Evolutionary conservation across 805 yeast species (phyloP).

Genomic region (Yamadazyma kitorensis): DNA sequence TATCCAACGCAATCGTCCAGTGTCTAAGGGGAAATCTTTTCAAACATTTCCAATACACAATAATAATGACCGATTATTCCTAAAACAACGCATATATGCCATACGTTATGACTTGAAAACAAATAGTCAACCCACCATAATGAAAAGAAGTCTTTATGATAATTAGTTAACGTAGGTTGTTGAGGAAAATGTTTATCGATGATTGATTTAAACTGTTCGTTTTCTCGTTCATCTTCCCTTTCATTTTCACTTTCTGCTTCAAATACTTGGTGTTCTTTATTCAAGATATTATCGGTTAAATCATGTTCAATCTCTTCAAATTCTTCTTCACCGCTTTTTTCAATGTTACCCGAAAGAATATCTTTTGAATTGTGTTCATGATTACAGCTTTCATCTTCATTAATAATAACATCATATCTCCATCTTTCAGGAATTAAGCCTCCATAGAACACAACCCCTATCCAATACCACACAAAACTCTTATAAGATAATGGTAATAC

Average conservation of each 20-base stretch:
- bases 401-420: conserved; percentile 65
- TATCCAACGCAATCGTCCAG: too few relatives aligned
- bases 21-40: conserved; percentile 30
- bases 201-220: conserved; percentile 25
- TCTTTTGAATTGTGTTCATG: conserved; percentile 27
- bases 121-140: conserved; percentile 84
- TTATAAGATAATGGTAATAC: conserved; percentile 66
- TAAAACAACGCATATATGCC: conserved; percentile 89
- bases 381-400: conserved; percentile 31
- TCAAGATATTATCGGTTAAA: conserved; percentile 9
- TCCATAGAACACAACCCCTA: conserved; percentile 87
- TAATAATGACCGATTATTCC: conserved; percentile 90
- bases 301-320: conserved; percentile 25
- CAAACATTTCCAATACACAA: conserved; percentile 72
- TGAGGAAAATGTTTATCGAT: conserved; percentile 37
- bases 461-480: conserved; percentile 69
- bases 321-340: conserved; percentile 39
- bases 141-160: conserved; percentile 43
- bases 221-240: conserved; percentile 11
- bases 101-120: conserved; percentile 79
- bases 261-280: conserved; percentile 1
- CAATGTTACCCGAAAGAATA: conserved; percentile 31
- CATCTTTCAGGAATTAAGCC: conserved; percentile 86
- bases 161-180: conserved; percentile 31
- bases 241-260: conserved; percentile 8